phyloP scores from a whole-genome alignment of 306 rosid genomes.

The Malus sieversii region DNA sequence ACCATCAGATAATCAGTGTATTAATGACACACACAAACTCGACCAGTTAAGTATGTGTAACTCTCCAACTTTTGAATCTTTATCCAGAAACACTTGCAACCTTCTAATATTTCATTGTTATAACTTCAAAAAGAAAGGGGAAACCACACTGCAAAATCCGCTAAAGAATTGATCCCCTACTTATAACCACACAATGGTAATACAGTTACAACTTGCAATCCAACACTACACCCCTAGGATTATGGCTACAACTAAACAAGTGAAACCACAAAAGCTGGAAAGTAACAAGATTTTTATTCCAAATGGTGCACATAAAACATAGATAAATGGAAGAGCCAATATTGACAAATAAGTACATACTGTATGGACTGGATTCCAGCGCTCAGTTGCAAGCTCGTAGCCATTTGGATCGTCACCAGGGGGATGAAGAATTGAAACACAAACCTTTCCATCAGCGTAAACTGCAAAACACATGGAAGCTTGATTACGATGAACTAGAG shows the following conservation, averaged over 20 bases:
- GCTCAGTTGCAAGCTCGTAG: conserved; percentile 48
- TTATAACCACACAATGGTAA: background rate
- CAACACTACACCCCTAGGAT: background rate
- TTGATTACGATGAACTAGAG: background rate
- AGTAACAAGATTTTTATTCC: background rate
- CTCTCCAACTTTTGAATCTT: background rate
- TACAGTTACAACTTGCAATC: background rate
- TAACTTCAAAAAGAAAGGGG: background rate
- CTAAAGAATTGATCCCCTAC: background rate
- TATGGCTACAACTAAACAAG: background rate
- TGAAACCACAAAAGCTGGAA: background rate
- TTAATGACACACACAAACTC: background rate
- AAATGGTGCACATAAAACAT: background rate
- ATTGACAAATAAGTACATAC: conserved; percentile 19
- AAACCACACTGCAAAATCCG: background rate
- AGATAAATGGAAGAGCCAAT: background rate
- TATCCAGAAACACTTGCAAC: background rate
- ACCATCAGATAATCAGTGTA: conserved; percentile 9
- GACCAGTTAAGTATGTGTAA: background rate
- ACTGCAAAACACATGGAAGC: conserved; percentile 12
- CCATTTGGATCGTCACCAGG: conserved; percentile 60
- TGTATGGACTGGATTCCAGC: conserved; percentile 52
- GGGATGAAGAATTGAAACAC: conserved; percentile 54
- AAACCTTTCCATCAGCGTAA: conserved; percentile 42
- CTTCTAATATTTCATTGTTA: no score